Conservation (phyloP, 306 rosid species). For the barrel medic (Medicago truncatula) region DNA sequence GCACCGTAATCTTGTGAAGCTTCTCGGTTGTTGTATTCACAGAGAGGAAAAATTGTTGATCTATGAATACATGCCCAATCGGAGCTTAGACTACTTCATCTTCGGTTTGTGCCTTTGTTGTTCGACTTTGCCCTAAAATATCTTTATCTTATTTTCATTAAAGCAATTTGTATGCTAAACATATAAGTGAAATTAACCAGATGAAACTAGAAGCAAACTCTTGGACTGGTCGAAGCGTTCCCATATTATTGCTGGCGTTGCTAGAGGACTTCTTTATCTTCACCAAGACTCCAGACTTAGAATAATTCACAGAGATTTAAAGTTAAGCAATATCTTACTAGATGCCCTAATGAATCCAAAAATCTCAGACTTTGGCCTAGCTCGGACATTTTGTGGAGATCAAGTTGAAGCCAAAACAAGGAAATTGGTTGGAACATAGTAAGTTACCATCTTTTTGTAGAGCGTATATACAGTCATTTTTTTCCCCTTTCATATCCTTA, state of each 20-base stretch:
- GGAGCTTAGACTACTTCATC: no score
- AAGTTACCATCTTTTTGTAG: background rate
- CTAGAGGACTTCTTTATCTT: slow-evolving; percentile 57
- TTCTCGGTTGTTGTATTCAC: no score
- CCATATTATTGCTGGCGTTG: slow-evolving; percentile 55
- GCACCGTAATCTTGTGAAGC: no score
- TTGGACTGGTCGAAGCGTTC: slow-evolving; percentile 52
- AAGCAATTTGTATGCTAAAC: background rate
- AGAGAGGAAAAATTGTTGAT: no score
- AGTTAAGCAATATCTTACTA: slow-evolving; percentile 57
- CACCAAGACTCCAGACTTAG: slow-evolving; percentile 60
- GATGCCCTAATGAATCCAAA: slow-evolving; percentile 55
- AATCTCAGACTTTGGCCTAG: slow-evolving; percentile 62
- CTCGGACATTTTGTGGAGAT: slow-evolving; percentile 55
- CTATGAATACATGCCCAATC: no score
- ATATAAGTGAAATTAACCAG: slow-evolving; percentile 26
- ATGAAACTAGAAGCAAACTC: slow-evolving; percentile 36
- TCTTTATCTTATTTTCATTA: background rate
- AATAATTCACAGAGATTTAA: slow-evolving; percentile 63
- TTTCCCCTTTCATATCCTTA: background rate
- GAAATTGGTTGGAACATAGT: slow-evolving; percentile 62
- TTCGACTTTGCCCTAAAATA: background rate
- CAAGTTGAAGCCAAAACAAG: slow-evolving; percentile 51
- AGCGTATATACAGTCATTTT: background rate
- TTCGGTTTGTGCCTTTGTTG: background rate